Base-by-base conservation (phyloP, 139 green algal genomes). In the Nannochloris sp. region DNA sequence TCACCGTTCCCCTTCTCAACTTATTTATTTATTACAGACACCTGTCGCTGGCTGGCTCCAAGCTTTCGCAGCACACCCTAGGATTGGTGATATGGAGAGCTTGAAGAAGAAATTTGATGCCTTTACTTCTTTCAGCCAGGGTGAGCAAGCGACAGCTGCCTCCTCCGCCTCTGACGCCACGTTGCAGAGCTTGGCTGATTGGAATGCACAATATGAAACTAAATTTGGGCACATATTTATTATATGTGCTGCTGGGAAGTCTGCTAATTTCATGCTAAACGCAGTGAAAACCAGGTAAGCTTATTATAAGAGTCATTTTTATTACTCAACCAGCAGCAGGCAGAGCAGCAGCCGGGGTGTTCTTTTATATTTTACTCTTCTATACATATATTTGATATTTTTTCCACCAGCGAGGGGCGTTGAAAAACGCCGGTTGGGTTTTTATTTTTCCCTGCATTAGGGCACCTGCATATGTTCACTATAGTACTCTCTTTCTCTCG, bases 181-280 rank as follows among this genome's bases (percentile, higher is more conserved):
- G 29, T 3, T 74, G 33, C 67, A 85, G 75, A 72, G 85, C 33
- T 70, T 97, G 12, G 61, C 59, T 0, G 56, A 78, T 0, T 88
- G 76, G 80, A 95, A 95, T 64, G 19, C 39, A 23, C 35, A 59
- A 12, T 97, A 97, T 73, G 68, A 87, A n/a, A 70, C 79, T 2
- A 87, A 81, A 31, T 96, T 96, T 67, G 89, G 91, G 3, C 83
- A 92, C 73, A 85, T 97, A 35, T 97, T 97, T 83, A 84, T 97
- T 58, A 89, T 97, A 13, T 98, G 76, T 39, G 92, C 92, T 5
- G 75, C 70, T 2, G 90, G 91, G 35, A 87, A 80, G 54, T 63
- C 39, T 5, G 74, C 85, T 1, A 55, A 54, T 3, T 61, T 93
- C 14, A 90, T 97, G 68, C 67, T 94, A 46, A 60, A 34, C 0